A percentile compares a stretch with the other conserved stretches of the same genome.
phyloP scores from a whole-genome alignment of 805 yeast species.

The Nakazawaea wyomingensis region DNA sequence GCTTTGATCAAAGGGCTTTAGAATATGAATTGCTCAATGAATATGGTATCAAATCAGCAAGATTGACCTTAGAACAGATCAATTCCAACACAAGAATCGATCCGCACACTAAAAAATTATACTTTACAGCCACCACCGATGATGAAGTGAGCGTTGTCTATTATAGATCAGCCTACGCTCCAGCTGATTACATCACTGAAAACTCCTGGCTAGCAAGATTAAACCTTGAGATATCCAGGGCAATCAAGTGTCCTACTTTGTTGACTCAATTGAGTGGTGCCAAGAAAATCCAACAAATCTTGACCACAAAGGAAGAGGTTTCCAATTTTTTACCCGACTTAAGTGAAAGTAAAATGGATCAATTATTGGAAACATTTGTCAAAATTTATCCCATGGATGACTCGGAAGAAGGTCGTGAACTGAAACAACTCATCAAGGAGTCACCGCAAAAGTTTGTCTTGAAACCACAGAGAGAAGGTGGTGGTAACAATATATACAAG shows the following conservation, averaged over 20 bases:
- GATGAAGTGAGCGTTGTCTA: slow-evolving; percentile 85
- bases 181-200: slow-evolving; percentile 65
- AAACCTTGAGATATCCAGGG: slow-evolving; percentile 63
- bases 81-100: slow-evolving; percentile 35
- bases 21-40: slow-evolving; percentile 62
- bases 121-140: slow-evolving; percentile 47
- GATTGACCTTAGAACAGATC: slow-evolving; percentile 65
- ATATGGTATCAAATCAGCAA: slow-evolving; percentile 53
- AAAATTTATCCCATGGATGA: slow-evolving; percentile 83
- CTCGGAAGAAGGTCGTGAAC: slow-evolving; percentile 53
- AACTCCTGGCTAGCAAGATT: slow-evolving; percentile 76
- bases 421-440: slow-evolving; percentile 62
- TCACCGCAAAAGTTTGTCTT: slow-evolving; percentile 71
- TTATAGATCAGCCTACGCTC: slow-evolving; percentile 86
- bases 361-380: slow-evolving; percentile 64
- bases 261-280: slow-evolving; percentile 90
- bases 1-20: slow-evolving; percentile 83
- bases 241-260: slow-evolving; percentile 89
- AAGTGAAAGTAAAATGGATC: slow-evolving; percentile 23
- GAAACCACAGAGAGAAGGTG: slow-evolving; percentile 99
- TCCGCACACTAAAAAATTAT: slow-evolving; percentile 39
- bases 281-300: slow-evolving; percentile 87
- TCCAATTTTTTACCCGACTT: slow-evolving; percentile 38
- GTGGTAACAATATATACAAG: slow-evolving; percentile 92
- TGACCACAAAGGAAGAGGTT: slow-evolving; percentile 53